Base-by-base conservation (phyloP, 2,329 filamentous ascomycete genomes). In the Phialophora macrospora region DNA sequence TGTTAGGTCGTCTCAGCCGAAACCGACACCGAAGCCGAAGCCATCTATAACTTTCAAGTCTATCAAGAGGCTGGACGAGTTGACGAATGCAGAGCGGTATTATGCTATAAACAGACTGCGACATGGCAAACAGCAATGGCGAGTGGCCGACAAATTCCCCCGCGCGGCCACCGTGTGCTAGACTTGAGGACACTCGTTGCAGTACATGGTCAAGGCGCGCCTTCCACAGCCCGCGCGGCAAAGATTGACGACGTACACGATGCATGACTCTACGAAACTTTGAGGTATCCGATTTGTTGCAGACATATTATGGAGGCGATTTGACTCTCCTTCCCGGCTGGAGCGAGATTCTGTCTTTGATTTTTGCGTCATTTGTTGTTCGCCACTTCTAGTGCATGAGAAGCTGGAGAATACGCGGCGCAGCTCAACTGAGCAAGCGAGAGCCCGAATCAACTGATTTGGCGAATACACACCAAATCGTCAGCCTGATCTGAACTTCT, bases 91-190 rank as follows among this genome's bases (percentile, higher is more conserved):
- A 51, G 22, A 52, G 4, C 52, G 32, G 52, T 55, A 58, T 28
- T 62, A 62, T 34, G n/a, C 38, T 24, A 48, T 59, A 49, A 12
- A 60, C 38, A 62, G 57, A n/a, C 14, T 64, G 30, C 65, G 65
- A 14, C 44, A 63, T 48, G 57, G 54, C 34, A 63, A 41, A 51
- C 46, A n/a, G 17, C 7, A 22, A 28, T 30, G 44, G 28, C 28
- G 14, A 54, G 3, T 38, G 2, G 17, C 20, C 12, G 56, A 64
- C 11, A 61, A 54, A 17, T 58, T 38, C 11, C 61, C 55, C 8
- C 65, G 65, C 28, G 65, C 65, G 12, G 65, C 61, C 6, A 60
- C 62, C 6, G 62, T 64, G n/a, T 59, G 55, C 49, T 64, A 51
- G 57, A 1, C 4, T 49, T 51, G 22, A 26, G 24, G 4, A 26